Evolutionary conservation across 2,329 filamentous ascomycete genomes (phyloP).

Genomic region (Neonectria hederae): DNA sequence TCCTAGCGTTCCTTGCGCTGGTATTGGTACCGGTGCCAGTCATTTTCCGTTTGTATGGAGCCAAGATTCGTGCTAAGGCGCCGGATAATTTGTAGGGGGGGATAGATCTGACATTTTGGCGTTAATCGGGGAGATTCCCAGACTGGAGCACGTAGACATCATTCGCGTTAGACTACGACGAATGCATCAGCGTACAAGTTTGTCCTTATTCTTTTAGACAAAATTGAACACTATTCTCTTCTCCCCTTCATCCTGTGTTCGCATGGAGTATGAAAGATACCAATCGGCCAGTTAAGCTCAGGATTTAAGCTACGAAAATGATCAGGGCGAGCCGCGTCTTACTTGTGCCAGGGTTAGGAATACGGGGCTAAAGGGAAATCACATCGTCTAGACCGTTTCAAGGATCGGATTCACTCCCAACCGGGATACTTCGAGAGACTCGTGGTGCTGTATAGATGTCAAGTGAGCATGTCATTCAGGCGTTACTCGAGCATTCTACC

Average conservation of each 20-base stretch:
- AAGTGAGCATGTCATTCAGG: neutral
- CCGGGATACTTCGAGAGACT: neutral
- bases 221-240: neutral
- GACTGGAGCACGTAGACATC: neutral
- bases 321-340: constrained; percentile 5
- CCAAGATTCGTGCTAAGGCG: constrained; percentile 35
- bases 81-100: constrained; percentile 32
- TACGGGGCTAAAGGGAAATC: neutral
- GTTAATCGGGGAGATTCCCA: neutral
- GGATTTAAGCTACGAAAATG: constrained; percentile 8
- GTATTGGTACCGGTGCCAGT: constrained; percentile 31
- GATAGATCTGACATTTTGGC: neutral
- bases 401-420: neutral
- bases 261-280: neutral
- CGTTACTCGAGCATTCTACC: neutral
- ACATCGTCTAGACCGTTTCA: neutral
- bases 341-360: neutral
- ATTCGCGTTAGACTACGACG: neutral
- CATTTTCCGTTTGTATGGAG: constrained; percentile 29
- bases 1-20: constrained; percentile 55
- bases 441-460: neutral
- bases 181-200: neutral
- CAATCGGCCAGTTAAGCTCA: constrained; percentile 1
- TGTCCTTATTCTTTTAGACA: constrained; percentile 8
- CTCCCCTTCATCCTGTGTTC: neutral